Conservation (phyloP, 192 early-diverging fungal genomes). For the Umbelopsis vinacea region DNA sequence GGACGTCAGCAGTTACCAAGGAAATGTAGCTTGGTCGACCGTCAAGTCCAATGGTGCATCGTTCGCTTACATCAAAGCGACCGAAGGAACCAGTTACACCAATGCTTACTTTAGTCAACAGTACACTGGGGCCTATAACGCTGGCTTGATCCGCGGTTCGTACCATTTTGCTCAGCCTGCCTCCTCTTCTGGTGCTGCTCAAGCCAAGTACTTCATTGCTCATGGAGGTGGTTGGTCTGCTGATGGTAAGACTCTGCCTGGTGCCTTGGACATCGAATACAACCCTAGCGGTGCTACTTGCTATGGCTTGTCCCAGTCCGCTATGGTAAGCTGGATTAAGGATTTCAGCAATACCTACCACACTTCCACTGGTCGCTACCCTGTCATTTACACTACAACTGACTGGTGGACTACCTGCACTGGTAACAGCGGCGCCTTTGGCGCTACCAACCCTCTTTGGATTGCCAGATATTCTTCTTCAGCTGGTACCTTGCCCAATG, state of each 20-base stretch:
- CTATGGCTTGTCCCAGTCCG: slow-evolving; percentile 30
- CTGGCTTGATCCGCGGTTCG: slow-evolving; percentile 31
- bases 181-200: slow-evolving; percentile 28
- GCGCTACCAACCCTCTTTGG: slow-evolving; percentile 37
- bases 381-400: slow-evolving; percentile 44
- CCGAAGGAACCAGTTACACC: slow-evolving; percentile 30
- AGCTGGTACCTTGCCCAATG: slow-evolving; percentile 29
- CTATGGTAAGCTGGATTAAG: slow-evolving; percentile 35
- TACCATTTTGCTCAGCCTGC: slow-evolving; percentile 41
- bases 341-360: slow-evolving; percentile 42
- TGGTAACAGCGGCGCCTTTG: slow-evolving; percentile 34
- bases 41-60: slow-evolving; percentile 19
- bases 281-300: slow-evolving; percentile 26
- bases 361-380: slow-evolving; percentile 27
- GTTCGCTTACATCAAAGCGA: slow-evolving; percentile 41
- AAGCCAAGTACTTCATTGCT: slow-evolving; percentile 37
- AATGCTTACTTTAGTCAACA: slow-evolving; percentile 24
- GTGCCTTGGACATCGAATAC: slow-evolving; percentile 38
- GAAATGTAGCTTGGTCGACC: slow-evolving; percentile 26
- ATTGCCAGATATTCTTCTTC: slow-evolving; percentile 31
- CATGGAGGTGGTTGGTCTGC: slow-evolving; percentile 41
- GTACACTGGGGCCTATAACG: slow-evolving; percentile 26
- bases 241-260: slow-evolving; percentile 42
- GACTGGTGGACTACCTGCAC: slow-evolving; percentile 38
- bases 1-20: slow-evolving; percentile 33